Evolutionary conservation across 768 basidiomycete genomes (phyloP).

Genomic region (Agrocybe pediades): DNA sequence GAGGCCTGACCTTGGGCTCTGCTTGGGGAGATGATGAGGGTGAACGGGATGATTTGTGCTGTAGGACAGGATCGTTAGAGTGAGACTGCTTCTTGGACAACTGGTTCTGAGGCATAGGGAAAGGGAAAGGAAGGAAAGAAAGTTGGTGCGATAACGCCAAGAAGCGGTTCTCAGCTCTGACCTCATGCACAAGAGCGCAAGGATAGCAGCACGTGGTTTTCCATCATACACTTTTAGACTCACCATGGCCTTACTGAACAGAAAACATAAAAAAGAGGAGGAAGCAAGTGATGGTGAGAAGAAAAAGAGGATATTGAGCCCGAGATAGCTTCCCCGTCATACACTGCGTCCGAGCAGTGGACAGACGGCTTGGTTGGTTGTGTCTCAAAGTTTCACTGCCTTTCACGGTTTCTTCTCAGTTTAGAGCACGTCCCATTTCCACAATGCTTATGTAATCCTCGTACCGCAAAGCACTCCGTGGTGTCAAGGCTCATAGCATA

Average conservation of each 20-base stretch:
- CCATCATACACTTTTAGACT: not conserved
- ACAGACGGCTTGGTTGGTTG: not conserved
- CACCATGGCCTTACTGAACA: not conserved
- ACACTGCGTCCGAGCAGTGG: too few species aligned
- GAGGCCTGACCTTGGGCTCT: slow-evolving; percentile 40
- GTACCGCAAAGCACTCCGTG: slow-evolving; percentile 10
- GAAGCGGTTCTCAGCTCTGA: slow-evolving; percentile 16
- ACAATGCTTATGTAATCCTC: slow-evolving; percentile 17
- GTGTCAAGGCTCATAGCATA: slow-evolving; percentile 20
- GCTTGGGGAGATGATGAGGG: slow-evolving; percentile 52
- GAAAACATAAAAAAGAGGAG: not conserved
- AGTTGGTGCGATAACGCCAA: slow-evolving; percentile 16
- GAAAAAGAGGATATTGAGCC: not conserved
- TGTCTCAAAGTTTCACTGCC: slow-evolving; percentile 4
- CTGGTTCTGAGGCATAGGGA: slow-evolving; percentile 18
- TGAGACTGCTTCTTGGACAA: slow-evolving; percentile 22
- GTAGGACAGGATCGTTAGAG: slow-evolving; percentile 23
- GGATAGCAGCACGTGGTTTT: slow-evolving; percentile 14
- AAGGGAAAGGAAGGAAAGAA: slow-evolving; percentile 16
- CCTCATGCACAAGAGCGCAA: slow-evolving; percentile 24
- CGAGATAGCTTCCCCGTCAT: too few species aligned
- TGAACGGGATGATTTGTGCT: slow-evolving; percentile 46
- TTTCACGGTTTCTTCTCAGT: slow-evolving; percentile 5
- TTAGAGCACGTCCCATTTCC: slow-evolving; percentile 3
- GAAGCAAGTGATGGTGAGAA: not conserved